phyloP scores from a whole-genome alignment of 2,329 filamentous ascomycete species.

The Paecilomyces variotii region DNA sequence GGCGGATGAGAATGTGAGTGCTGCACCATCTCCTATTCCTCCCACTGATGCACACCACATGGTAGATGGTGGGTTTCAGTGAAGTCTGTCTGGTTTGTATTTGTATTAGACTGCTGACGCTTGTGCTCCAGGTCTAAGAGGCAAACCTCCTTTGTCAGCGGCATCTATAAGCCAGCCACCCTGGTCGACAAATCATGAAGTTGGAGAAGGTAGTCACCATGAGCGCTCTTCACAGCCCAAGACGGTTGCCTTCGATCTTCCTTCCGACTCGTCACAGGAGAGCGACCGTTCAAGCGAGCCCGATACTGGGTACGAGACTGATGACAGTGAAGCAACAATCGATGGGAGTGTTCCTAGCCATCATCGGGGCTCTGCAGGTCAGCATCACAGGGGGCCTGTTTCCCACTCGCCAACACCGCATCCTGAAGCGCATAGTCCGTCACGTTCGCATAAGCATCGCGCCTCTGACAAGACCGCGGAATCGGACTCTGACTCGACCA shows the following conservation, averaged over 20 bases:
- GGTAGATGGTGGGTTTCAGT: slow-evolving; percentile 36
- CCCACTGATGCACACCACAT: slow-evolving; percentile 27
- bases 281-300: slow-evolving; percentile 1
- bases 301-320: slow-evolving; percentile 34
- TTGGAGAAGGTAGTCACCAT: slow-evolving; percentile 11
- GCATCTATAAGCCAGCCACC: not conserved
- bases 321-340: slow-evolving; percentile 34
- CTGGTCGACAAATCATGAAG: slow-evolving; percentile 2
- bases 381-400: not conserved
- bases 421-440: slow-evolving; percentile 1
- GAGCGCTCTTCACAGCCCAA: slow-evolving; percentile 17
- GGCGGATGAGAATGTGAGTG: slow-evolving; percentile 46
- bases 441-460: slow-evolving; percentile 4
- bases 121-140: slow-evolving; percentile 13
- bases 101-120: not conserved
- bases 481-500: slow-evolving; percentile 35
- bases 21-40: slow-evolving; percentile 16
- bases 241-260: slow-evolving; percentile 26
- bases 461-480: slow-evolving; percentile 7
- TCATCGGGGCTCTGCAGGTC: slow-evolving; percentile 7
- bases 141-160: slow-evolving; percentile 1
- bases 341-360: slow-evolving; percentile 12
- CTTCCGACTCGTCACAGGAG: slow-evolving; percentile 6
- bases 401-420: not conserved
- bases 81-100: slow-evolving; percentile 6